Evolutionary conservation across 2,329 filamentous ascomycete genomes (phyloP), one percentile per base, ranked within the genome.

Genomic region (Acrocalymma vagum): DNA sequence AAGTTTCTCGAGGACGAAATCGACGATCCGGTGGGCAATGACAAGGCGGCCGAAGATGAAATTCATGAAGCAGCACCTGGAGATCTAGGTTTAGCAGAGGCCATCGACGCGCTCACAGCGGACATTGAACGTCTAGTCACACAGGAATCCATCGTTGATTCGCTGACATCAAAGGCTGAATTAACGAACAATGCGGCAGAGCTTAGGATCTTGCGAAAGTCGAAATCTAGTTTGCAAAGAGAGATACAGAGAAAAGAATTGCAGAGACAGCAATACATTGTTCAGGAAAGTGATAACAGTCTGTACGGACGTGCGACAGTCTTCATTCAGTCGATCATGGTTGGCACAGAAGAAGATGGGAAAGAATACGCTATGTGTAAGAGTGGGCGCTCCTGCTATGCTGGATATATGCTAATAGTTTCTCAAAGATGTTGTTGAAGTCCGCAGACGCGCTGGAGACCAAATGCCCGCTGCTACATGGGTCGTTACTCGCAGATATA

Each of bases 241-340:
- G 94, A 99, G 69, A 91, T 97, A 38, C 83, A 90, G 41, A 85
- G 92, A 22, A 99, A 97, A 66, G 93, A 97, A 70, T 81, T 99
- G 62, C 94, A 99, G 67, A 83, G 92, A 36, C 94, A 96, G 69
- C 95, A 99, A 66, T 99, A 99, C 58, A 90, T 95, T 29, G 85
- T 97, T 6, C 94, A 99, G 70, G 94, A 99, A 71, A 96, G 91
- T 63, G 95, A 99, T 67, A 99, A 96, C 69, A 96, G 91, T 67
- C 78, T 99, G 16, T 97, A 95, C 61, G 94, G 94, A 3, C 88
- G 93, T 13, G 93, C 94, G 3, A 90, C 85, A 0, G 84, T 97
- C 58, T 87, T 83, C 57, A 96, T 99, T 65, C 94, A 94, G 62
- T 90, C 89, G 0, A 92, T 96, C 38, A 90, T 96, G 72, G 90